Conservation (phyloP, 2,329 filamentous ascomycete genomes). For the Tolypocladium guangdongense region DNA sequence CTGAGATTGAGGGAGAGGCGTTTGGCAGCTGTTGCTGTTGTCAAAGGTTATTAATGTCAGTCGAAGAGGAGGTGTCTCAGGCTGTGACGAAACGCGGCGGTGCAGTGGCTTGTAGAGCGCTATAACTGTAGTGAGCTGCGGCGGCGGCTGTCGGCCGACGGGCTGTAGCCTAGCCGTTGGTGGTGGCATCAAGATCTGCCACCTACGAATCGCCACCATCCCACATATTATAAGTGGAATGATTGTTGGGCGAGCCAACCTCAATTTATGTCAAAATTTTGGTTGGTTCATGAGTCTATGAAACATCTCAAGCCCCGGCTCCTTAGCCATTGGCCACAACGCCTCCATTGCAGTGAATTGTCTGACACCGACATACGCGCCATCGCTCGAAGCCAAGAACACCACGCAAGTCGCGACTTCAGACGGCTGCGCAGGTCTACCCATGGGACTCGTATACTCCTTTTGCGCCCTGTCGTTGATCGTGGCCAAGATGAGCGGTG, state of each 20-base stretch:
- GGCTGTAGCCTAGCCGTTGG: no score
- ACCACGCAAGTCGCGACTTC: slow-evolving; percentile 77
- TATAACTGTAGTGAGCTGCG: background rate
- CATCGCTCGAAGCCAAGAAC: slow-evolving; percentile 67
- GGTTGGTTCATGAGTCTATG: no score
- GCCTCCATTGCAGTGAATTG: slow-evolving; percentile 42
- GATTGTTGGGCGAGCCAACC: no score
- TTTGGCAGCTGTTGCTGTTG: background rate
- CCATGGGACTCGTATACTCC: slow-evolving; percentile 64
- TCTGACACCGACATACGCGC: slow-evolving; percentile 62
- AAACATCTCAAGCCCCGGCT: slow-evolving; percentile 6
- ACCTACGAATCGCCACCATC: no score
- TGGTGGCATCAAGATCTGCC: no score
- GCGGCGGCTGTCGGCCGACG: background rate
- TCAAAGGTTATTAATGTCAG: background rate
- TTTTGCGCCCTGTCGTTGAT: slow-evolving; percentile 63
- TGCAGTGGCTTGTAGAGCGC: background rate
- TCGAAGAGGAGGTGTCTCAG: background rate
- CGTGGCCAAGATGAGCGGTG: slow-evolving; percentile 61
- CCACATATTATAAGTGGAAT: no score
- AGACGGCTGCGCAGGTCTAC: slow-evolving; percentile 65
- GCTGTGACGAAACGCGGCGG: background rate
- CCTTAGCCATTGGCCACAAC: slow-evolving; percentile 35
- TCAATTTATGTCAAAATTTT: no score
- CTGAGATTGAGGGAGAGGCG: background rate